These are phyloP conservation scores for Diversispora epigaea DNA, from an alignment of 192 early-diverging fungal species.

Conservation along the genomic window DNA sequence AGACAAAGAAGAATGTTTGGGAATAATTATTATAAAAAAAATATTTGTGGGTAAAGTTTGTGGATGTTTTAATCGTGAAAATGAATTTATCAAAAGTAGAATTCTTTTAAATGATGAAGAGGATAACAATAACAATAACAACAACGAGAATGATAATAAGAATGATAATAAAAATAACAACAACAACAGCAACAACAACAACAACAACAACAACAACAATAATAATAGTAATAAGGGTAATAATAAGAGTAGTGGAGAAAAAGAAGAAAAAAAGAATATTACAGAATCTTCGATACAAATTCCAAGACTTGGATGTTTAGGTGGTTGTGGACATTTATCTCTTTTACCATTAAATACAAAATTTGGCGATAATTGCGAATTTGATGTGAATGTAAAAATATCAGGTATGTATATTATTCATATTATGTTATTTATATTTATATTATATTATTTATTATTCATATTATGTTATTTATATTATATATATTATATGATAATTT, in stretches of 20 bases:
- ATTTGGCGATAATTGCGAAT: not conserved
- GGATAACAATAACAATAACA: not conserved
- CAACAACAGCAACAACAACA: not conserved
- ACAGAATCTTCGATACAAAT: not conserved
- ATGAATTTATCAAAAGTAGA: not conserved
- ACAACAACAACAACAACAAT: not conserved
- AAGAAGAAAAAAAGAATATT: not conserved
- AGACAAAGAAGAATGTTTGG: not conserved
- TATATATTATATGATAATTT: not conserved
- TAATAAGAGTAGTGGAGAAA: not conserved
- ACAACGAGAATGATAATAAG: not conserved
- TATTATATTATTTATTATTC: not conserved
- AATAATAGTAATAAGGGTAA: not conserved
- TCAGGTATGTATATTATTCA: not conserved
- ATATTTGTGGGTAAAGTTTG: not conserved
- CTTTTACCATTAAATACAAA: slow-evolving; percentile 3
- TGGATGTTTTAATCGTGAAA: not conserved
- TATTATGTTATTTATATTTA: not conserved
- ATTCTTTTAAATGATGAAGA: not conserved
- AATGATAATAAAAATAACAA: not conserved
- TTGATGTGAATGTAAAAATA: not conserved
- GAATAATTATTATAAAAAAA: not conserved
- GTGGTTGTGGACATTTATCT: not conserved
- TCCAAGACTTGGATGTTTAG: slow-evolving; percentile 1
- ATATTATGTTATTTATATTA: not conserved